Evolutionary conservation across 768 basidiomycete species (phyloP).

Genomic region (Mycena leptocephala): DNA sequence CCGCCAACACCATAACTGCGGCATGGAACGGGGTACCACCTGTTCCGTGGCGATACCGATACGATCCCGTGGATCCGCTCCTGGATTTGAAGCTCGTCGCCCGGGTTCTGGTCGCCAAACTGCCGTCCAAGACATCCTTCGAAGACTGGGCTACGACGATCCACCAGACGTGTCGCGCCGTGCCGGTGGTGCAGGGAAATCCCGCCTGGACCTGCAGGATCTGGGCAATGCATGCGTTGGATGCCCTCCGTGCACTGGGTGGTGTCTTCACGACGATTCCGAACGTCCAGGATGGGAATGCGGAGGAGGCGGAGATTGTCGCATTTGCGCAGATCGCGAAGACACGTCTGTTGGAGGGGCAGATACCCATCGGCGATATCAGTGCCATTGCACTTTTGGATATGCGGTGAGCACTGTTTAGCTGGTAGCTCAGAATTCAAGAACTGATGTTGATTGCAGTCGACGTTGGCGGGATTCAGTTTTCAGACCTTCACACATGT

Average conservation of each 20-base stretch:
- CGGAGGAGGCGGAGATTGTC: slow-evolving; percentile 19
- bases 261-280: slow-evolving; percentile 19
- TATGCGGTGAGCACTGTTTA: slow-evolving; percentile 9
- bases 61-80: slow-evolving; percentile 13
- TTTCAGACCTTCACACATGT: neutral
- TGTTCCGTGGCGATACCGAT: slow-evolving; percentile 23
- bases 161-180: slow-evolving; percentile 17
- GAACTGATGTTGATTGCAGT: neutral
- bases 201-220: slow-evolving; percentile 14
- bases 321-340: slow-evolving; percentile 18
- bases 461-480: neutral
- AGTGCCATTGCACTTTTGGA: neutral
- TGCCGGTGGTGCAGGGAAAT: slow-evolving; percentile 17
- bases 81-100: slow-evolving; percentile 24
- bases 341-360: neutral
- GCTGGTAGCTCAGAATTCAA: neutral
- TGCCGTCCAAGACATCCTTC: neutral
- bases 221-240: slow-evolving; percentile 11
- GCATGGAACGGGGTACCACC: slow-evolving; percentile 4
- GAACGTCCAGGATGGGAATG: slow-evolving; percentile 16
- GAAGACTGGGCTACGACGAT: slow-evolving; percentile 19
- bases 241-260: neutral
- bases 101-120: slow-evolving; percentile 19
- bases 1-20: slow-evolving; percentile 20
- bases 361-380: slow-evolving; percentile 6